Evolutionary conservation across 768 basidiomycete species (phyloP), one percentile per base, ranked within the genome.

Genomic region (Cystofilobasidium capitatum): DNA sequence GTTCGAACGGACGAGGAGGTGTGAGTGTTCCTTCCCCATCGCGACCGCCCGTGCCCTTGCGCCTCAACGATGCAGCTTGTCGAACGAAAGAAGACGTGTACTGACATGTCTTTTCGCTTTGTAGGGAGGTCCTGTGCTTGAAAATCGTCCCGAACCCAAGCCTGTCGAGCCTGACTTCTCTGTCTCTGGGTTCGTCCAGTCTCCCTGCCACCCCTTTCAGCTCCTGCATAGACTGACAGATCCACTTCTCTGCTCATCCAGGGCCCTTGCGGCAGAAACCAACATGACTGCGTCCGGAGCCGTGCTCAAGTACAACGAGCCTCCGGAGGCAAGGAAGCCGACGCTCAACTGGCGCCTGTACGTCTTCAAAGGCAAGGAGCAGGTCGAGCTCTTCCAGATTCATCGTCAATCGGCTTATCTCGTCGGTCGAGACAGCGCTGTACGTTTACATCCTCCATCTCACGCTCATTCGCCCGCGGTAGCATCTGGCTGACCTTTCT

Each of bases 261-360:
- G 59, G 16, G 81, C 94, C 9, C 83, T 99, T 42, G 96, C 94
- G 0, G 94, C 94, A 5, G 96, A 89, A 74, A 98, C 96, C 2
- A 98, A 99, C 74, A 91, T 89, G 64, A 39, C 69, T 1, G 69
- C 75, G 20, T 73, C 77, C 61, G 80, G 80, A 12, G 79, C 80
- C 6, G 84, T 96, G 51, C 80, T 99, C 70, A 99, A 98, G 77
- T 99, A 99, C 76, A 93, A 98, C 70, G 96, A 99, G 77, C 96
- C 96, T 20, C 92, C 96, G 8, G 96, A 99, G 81, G 96, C 94
- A 35, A 81, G 96, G 71, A 97, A 93, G 75, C 94, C 96, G 13
- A 78, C 81, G 6, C 77, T 88, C 39, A 88, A 89, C 22, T 98
- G 96, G 96, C 82, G 96, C 75, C 75, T 99, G 70, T 99, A 98